Percentiles rank a stretch among this genome's conserved stretches.
Evolutionary conservation across 805 yeast species (phyloP).

Genomic region (Saccharomycopsis capsularis): DNA sequence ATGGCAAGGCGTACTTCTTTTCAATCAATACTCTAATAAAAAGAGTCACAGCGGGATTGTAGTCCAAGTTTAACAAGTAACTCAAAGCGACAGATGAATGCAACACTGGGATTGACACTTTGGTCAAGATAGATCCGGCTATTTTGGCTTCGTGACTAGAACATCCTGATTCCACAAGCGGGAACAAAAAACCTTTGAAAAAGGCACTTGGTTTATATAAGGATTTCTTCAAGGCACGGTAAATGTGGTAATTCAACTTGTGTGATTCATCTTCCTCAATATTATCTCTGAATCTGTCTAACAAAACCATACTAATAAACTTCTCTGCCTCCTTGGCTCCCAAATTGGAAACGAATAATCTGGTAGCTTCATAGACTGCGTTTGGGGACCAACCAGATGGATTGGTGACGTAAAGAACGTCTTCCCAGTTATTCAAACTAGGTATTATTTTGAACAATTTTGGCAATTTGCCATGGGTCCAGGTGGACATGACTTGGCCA

Average conservation of each 20-base stretch:
- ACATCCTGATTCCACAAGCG: constrained; percentile 82
- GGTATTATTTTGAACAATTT: constrained; percentile 94
- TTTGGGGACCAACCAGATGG: constrained; percentile 95
- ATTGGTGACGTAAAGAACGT: constrained; percentile 82
- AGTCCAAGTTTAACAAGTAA: constrained; percentile 74
- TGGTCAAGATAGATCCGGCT: constrained; percentile 84
- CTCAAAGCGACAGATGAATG: constrained; percentile 95
- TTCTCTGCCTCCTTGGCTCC: constrained; percentile 83
- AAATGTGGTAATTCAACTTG: constrained; percentile 83
- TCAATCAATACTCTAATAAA: constrained; percentile 86
- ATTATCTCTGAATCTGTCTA: constrained; percentile 64
- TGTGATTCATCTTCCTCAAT: constrained; percentile 63
- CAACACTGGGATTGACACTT: constrained; percentile 86
- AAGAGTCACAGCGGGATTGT: constrained; percentile 81
- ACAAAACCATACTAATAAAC: constrained; percentile 60
- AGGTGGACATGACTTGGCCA: constrained; percentile 77
- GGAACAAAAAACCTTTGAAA: constrained; percentile 92
- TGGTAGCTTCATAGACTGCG: constrained; percentile 91
- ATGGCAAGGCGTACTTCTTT: constrained; percentile 94
- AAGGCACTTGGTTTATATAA: constrained; percentile 96
- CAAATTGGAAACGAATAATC: constrained; percentile 84
- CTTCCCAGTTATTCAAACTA: constrained; percentile 90
- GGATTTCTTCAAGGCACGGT: constrained; percentile 86
- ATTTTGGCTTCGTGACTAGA: constrained; percentile 90
- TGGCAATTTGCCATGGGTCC: constrained; percentile 96